Evolutionary conservation across 352 stramenopile species (phyloP), one percentile per base, ranked within the genome.

Genomic region (Phytopythium cucurbitacearum): DNA sequence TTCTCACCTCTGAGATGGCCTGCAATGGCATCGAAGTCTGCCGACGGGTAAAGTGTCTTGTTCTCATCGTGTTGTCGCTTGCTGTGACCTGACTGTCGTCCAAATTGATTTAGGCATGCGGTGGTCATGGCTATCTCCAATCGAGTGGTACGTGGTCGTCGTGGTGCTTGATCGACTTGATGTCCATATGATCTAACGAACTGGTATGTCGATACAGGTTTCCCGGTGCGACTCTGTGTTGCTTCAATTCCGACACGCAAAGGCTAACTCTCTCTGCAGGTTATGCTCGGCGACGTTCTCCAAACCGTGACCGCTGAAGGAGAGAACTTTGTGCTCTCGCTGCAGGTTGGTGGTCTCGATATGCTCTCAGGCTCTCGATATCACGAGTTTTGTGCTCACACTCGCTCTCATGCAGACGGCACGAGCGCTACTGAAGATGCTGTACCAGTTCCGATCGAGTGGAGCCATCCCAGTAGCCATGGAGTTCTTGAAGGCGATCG

Each of bases 281-380:
- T 94, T 54, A 65, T 98, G 36, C 75, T 95, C 7, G 88, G 85
- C 5, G 93, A 96, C 46, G 95, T 98, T 44, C 75, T 98, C n/a
- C 91, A 98, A 62, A 95, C 86, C 41, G 95, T 96, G 47, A 98
- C 95, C 1, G 94, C 97, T n/a, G 95, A 98, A 67, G 95, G 95
- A 41, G 95, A 98, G 60, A 98, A 98, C 72, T 92, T 96, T 54
- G 97, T 99, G 62, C 71, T 99, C 16, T 91, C 91, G 12, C 86
- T 97, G 57, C 95, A 98, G 68, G 76, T 82, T 35, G 40, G 46
- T 43, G n/a, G 21, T 68, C 36, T 60, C 40, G 59, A 51, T 46
- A 38, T 40, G 37, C 35, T 37, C 6, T 42, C 1, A 37, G 28
- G 12, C 9, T 66, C 5, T n/a, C n/a, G 38, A 4, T 32, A 12